Percentiles rank a stretch among this genome's conserved stretches.
Evolutionary conservation across 768 basidiomycete species (phyloP).

Genomic region (Imleria badia): DNA sequence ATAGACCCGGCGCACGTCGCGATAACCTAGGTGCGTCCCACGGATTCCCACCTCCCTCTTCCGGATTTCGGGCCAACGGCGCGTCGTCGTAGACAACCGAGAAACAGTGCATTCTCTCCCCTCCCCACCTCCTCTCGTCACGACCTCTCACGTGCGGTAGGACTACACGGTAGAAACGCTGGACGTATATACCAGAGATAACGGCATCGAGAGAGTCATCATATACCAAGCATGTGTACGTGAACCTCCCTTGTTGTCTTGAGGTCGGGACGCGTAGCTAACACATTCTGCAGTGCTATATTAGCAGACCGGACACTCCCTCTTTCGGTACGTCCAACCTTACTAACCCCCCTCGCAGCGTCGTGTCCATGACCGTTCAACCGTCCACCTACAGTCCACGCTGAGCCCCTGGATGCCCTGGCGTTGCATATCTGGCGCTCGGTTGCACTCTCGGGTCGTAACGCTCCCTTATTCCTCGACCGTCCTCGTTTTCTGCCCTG

Average conservation of each 20-base stretch:
- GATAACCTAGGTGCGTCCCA: constrained; percentile 72
- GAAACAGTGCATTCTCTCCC: constrained; percentile 58
- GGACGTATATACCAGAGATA: constrained; percentile 63
- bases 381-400: constrained; percentile 60
- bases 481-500: too few species aligned
- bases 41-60: not conserved
- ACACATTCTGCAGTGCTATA: constrained; percentile 62
- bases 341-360: not conserved
- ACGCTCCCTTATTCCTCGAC: constrained; percentile 30
- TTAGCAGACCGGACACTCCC: constrained; percentile 84
- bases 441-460: constrained; percentile 82
- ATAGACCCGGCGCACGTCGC: constrained; percentile 75
- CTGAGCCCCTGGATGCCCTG: constrained; percentile 68
- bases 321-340: constrained; percentile 83
- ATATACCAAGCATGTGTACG: constrained; percentile 35
- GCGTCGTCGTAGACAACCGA: constrained; percentile 56
- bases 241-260: not conserved
- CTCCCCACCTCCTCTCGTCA: too few species aligned
- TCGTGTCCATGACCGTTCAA: not conserved
- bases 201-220: constrained; percentile 52
- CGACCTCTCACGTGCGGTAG: constrained; percentile 36
- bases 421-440: constrained; percentile 69
- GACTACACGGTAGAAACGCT: constrained; percentile 83
- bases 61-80: not conserved
- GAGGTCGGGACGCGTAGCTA: not conserved